These are phyloP conservation scores for Moricandia moricandioides DNA, from an alignment of 345 rosid species.

Conservation along the genomic window DNA sequence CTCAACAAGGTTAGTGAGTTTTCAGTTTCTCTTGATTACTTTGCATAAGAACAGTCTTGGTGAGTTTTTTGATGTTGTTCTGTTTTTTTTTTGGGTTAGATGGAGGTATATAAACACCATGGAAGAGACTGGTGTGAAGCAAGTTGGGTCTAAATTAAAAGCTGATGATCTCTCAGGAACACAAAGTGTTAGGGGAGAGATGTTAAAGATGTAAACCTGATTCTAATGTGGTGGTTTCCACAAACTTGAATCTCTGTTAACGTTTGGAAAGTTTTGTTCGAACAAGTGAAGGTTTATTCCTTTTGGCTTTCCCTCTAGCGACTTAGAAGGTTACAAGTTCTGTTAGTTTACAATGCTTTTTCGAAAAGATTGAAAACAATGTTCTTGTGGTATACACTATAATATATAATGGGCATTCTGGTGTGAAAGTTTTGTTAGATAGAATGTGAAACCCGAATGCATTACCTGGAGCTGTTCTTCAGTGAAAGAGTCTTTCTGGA, in stretches of 20 bases:
- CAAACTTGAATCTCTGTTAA: constrained; percentile 15
- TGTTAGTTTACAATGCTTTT: constrained; percentile 14
- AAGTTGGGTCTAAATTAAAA: constrained; percentile 12
- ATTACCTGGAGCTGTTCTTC: constrained; percentile 95
- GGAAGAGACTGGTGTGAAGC: constrained; percentile 33
- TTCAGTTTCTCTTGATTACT: background rate
- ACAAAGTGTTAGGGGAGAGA: constrained; percentile 29
- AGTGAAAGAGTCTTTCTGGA: constrained; percentile 82
- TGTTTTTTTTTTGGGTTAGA: background rate
- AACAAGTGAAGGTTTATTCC: constrained; percentile 19
- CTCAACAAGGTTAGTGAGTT: constrained; percentile 33
- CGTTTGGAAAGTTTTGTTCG: constrained; percentile 15
- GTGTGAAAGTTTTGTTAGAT: background rate
- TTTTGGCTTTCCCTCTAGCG: constrained; percentile 9
- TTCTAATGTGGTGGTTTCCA: background rate
- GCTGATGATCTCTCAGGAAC: constrained; percentile 33
- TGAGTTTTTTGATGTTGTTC: background rate
- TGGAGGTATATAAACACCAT: constrained; percentile 16
- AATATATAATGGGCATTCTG: background rate
- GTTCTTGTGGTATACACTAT: background rate
- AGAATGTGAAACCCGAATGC: background rate
- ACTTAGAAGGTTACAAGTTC: constrained; percentile 13
- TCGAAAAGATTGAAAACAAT: constrained; percentile 5
- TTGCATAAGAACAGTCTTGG: background rate
- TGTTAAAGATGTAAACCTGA: background rate